Base-by-base conservation (phyloP, 257 asterid genomes). In the Salvia rosmarinus region DNA sequence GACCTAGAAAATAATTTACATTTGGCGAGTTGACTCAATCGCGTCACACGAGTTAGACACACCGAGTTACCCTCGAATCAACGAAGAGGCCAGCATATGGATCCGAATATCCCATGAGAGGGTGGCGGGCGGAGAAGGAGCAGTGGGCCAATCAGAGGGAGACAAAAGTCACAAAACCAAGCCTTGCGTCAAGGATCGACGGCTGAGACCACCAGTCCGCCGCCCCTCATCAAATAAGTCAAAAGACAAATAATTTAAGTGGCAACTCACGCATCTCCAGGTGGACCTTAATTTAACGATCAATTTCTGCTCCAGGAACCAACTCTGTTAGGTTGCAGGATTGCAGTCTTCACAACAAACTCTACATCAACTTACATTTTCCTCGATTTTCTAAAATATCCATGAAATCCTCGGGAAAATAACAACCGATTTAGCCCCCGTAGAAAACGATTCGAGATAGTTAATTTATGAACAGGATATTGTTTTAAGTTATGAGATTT, bases 211-310 rank as follows among this genome's bases (percentile, higher is more conserved):
- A 70, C 68, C 30, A 25, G 30, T 62, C 63, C 75, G 57, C 70
- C 82, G 83, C 89, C 78, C 81, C 44, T 39, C 77, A 68, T 71
- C 82, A 78, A 72, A 70, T 57, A 81, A 80, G 83, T 78, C 81
- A 44, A 81, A 32, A 16, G 1, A 10, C 42, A 23, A 35, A 62
- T 64, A 72, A 78, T 70, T 64, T 63, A 57, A 73, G 52, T 71
- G 68, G 75, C 59, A 60, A 82, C 73, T 78, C 90, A 80, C 93
- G 72, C 84, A 82, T 67, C 47, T 83, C 87, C 79, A 88, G 86
- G 86, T 71, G 84, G 73, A 70, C 82, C 75, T 68, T 46, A 68
- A 54, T 49, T n/a, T 60, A 63, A 65, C 52, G 55, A 57, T 74
- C 50, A 49, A 54, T 51, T 28, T 74, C 68, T 62, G 49, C 30